phyloP scores from a whole-genome alignment of 2,329 filamentous ascomycete genomes.

The Cladosporium sp. region DNA sequence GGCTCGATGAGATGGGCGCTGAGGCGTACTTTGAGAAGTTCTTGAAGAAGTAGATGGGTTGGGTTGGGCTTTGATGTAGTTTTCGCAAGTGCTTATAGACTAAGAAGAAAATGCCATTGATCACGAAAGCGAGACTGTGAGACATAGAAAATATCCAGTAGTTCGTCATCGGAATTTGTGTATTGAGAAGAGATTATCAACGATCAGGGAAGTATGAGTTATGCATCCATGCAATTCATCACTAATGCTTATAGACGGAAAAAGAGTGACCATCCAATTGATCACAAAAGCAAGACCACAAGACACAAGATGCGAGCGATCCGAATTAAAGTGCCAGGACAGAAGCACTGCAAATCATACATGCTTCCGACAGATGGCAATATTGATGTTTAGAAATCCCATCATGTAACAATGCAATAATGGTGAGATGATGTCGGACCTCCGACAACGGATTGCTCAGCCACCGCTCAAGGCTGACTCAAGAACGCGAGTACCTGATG shows the following conservation, averaged over 20 bases:
- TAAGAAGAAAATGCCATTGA: not conserved
- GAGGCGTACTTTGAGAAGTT: slow-evolving; percentile 32
- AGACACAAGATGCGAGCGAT: not conserved
- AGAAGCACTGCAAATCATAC: not conserved
- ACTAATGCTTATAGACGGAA: too few relatives aligned
- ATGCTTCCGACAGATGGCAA: not conserved
- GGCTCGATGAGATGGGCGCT: slow-evolving; percentile 55
- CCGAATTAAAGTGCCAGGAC: not conserved
- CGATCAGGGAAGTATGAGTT: too few relatives aligned
- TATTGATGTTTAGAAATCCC: not conserved
- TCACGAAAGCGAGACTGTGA: not conserved
- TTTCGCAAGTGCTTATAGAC: not conserved
- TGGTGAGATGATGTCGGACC: not conserved
- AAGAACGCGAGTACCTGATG: not conserved
- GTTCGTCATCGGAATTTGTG: not conserved
- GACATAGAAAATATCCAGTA: not conserved
- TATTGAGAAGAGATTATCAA: not conserved
- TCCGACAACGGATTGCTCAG: not conserved
- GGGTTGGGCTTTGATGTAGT: not conserved
- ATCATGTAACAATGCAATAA: not conserved
- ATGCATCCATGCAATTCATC: too few relatives aligned
- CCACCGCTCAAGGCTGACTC: not conserved
- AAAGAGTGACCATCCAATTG: too few relatives aligned
- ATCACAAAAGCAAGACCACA: too few relatives aligned
- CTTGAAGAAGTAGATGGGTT: slow-evolving; percentile 28